A percentile compares a stretch with the other conserved stretches of the same genome.
These are phyloP conservation scores for Carpinus fangiana DNA, from an alignment of 306 rosid genomes.

Conservation along the genomic window DNA sequence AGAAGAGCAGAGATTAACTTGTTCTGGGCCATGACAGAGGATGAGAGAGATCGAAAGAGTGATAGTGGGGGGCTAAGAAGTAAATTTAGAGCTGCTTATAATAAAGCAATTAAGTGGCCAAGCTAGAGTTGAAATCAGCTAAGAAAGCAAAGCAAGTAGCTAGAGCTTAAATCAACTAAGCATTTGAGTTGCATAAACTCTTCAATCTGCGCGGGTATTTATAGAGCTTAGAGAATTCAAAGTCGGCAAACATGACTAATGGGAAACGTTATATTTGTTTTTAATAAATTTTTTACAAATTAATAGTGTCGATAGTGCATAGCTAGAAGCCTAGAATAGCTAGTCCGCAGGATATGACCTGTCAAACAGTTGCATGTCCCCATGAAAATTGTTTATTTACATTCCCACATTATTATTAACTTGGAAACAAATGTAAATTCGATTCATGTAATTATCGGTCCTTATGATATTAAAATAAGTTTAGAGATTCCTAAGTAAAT, in stretches of 20 bases:
- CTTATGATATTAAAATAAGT: no score
- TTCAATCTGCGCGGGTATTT: slow-evolving; percentile 7
- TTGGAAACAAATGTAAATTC: no score
- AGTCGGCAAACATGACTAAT: no score
- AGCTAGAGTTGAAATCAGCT: neutral
- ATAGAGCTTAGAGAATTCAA: slow-evolving; percentile 16
- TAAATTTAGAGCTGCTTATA: neutral
- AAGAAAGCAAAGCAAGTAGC: neutral
- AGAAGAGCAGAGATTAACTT: slow-evolving; percentile 8
- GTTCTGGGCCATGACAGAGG: slow-evolving; percentile 33
- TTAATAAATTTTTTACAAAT: no score
- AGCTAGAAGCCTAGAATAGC: no score
- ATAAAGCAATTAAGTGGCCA: neutral
- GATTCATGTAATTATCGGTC: no score
- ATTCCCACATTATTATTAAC: no score
- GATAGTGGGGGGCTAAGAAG: neutral
- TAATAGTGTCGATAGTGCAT: no score
- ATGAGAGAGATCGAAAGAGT: no score
- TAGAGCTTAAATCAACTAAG: neutral
- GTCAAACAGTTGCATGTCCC: slow-evolving; percentile 10
- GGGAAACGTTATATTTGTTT: no score
- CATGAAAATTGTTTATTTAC: slow-evolving; percentile 18
- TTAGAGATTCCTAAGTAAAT: no score
- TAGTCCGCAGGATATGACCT: neutral
- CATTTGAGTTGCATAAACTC: neutral